These are phyloP conservation scores for Pelargonium citronellum DNA, from an alignment of 441 rosid species.

Conservation along the genomic window DNA sequence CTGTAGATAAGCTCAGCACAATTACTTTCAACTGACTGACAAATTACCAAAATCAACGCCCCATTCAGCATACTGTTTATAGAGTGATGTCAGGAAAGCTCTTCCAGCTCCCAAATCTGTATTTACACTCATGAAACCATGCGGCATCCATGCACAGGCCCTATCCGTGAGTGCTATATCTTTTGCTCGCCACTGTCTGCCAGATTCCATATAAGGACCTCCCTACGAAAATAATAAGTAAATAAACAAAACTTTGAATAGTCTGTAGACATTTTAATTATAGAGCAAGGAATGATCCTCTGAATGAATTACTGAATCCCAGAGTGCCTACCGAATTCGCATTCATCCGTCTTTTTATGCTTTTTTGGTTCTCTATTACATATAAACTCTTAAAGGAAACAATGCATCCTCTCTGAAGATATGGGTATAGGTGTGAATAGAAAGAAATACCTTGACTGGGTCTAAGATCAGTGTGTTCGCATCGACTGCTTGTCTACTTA, in stretches of 20 bases:
- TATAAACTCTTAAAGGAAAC: neutral
- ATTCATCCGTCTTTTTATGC: neutral
- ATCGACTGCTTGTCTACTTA: slow-evolving; percentile 81
- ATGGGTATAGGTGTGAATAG: neutral
- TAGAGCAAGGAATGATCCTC: too few relatives aligned
- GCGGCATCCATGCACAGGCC: slow-evolving; percentile 83
- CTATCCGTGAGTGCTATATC: slow-evolving; percentile 78
- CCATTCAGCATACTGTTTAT: slow-evolving; percentile 76
- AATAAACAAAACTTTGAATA: neutral
- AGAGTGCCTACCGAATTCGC: neutral
- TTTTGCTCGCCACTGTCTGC: slow-evolving; percentile 58
- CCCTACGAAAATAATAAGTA: slow-evolving; percentile 35
- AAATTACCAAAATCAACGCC: slow-evolving; percentile 86
- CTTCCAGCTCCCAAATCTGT: slow-evolving; percentile 67
- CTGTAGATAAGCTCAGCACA: neutral
- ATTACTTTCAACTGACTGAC: slow-evolving; percentile 8
- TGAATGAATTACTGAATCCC: too few relatives aligned
- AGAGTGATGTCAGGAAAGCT: slow-evolving; percentile 81
- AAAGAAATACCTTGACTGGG: slow-evolving; percentile 36
- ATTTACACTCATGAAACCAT: slow-evolving; percentile 86
- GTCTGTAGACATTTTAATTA: neutral
- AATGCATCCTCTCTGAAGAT: neutral
- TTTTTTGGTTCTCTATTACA: neutral
- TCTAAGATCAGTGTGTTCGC: slow-evolving; percentile 69
- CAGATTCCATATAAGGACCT: slow-evolving; percentile 52